Evolutionary conservation across 1,284 basidiomycete species (phyloP).

Genomic region (Ustilago sp.): DNA sequence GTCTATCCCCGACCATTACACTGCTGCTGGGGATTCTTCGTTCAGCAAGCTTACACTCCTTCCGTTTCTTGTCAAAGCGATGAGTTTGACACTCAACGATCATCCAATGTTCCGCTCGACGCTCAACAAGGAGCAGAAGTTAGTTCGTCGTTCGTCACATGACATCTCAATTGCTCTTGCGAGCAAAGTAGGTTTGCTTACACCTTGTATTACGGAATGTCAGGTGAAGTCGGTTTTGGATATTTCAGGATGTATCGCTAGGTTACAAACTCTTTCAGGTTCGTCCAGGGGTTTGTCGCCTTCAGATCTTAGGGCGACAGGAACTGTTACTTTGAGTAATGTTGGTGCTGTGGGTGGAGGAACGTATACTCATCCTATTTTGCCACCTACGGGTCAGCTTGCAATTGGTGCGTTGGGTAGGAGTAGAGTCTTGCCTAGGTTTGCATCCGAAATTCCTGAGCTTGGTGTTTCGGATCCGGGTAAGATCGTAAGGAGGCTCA

Average conservation of each 20-base stretch:
- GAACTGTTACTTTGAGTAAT: slow-evolving; percentile 87
- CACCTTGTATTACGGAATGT: slow-evolving; percentile 80
- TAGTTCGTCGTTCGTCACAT: slow-evolving; percentile 43
- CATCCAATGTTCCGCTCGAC: slow-evolving; percentile 79
- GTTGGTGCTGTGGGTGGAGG: slow-evolving; percentile 61
- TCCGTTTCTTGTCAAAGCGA: slow-evolving; percentile 85
- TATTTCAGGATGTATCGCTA: slow-evolving; percentile 70
- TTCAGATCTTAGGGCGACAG: slow-evolving; percentile 54
- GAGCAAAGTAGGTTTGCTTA: slow-evolving; percentile 84
- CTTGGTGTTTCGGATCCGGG: slow-evolving; percentile 26
- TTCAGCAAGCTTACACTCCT: slow-evolving; percentile 79
- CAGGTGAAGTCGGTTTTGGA: slow-evolving; percentile 76
- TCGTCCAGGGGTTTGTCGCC: slow-evolving; percentile 29
- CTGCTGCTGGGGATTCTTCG: slow-evolving; percentile 22
- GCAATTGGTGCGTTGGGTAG: slow-evolving; percentile 88
- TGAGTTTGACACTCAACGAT: slow-evolving; percentile 82
- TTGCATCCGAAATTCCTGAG: slow-evolving; percentile 46
- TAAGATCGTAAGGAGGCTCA: slow-evolving; percentile 43
- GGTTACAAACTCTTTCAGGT: slow-evolving; percentile 42
- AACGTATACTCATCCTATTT: slow-evolving; percentile 71
- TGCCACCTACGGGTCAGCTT: slow-evolving; percentile 88
- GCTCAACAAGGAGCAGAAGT: slow-evolving; percentile 32
- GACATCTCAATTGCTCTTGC: slow-evolving; percentile 77
- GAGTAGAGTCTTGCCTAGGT: slow-evolving; percentile 48
- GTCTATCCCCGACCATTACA: slow-evolving; percentile 74